Base-by-base conservation (phyloP, 305 asterid species). In the Andrographis paniculata region DNA sequence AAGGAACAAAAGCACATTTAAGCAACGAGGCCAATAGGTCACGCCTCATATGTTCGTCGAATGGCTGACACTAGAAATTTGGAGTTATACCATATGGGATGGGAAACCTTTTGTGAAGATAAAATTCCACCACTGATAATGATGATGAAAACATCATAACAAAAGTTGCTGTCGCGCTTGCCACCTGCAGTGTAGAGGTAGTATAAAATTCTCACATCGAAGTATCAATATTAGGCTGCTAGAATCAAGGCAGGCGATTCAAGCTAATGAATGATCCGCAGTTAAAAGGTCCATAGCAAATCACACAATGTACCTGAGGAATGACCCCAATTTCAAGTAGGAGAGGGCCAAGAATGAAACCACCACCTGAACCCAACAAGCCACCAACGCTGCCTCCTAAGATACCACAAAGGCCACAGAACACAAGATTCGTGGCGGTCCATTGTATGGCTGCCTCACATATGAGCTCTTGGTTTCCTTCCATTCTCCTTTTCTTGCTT, bases 131-230 rank as follows among this genome's bases (percentile, higher is more conserved):
- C 44, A 91, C 96, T 2, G 99, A 91, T 58, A 91, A 69, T 15
- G 99, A 91, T 17, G 99, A 83, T 16, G 95, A 91, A 76, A 80
- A 91, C 92, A 83, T 77, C 99, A 91, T 91, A 63, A 91, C 99
- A 63, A 86, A 91, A 1, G 99, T 91, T 27, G 99, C 94, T 17
- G 96, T 91, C 17, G 99, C 89, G 14, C 99, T 91, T 13, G 99
- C 99, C 13, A 91, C 99, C 98, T 91, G 74, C 17, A 37, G 3
- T n/a, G 8, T 14, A 37, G 42, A n/a, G 4, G 14, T 37, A 33
- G 8, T 14, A 14, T n/a, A 9, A 37, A 37, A 13, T 37, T 14
- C 42, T n/a, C 14, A 37, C n/a, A 37, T 13, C 13, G 17, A 37
- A 37, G n/a, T 13, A 37, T 17, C 3, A 7, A n/a, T 9, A 13